A percentile compares a stretch with the other conserved stretches of the same genome.
phyloP scores from a whole-genome alignment of 2,329 filamentous ascomycete species.

The Exophiala bonariae region DNA sequence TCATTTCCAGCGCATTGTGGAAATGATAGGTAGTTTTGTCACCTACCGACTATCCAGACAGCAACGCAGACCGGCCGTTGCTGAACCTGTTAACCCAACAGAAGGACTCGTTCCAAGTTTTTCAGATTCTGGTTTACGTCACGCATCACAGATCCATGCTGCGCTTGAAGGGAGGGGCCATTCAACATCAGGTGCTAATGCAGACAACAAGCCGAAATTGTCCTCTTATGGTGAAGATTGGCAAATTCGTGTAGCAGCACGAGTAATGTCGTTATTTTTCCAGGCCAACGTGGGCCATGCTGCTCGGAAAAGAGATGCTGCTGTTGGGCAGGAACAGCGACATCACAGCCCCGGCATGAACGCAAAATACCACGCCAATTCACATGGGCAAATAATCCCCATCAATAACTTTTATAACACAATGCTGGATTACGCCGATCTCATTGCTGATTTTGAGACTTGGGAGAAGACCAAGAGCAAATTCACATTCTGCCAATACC shows the following conservation, averaged over 20 bases:
- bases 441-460: conserved; percentile 80
- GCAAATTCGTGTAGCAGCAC: conserved; percentile 80
- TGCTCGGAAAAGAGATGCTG: conserved; percentile 39
- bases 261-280: conserved; percentile 78
- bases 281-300: conserved; percentile 68
- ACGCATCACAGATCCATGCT: conserved; percentile 69
- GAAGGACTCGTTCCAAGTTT: conserved; percentile 73
- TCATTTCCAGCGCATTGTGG: conserved; percentile 72
- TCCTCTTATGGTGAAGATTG: conserved; percentile 78
- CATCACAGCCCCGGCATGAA: conserved; percentile 40
- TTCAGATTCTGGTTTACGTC: conserved; percentile 60
- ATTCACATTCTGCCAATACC: conserved; percentile 90
- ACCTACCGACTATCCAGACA: conserved; percentile 75
- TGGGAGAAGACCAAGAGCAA: conserved; percentile 76
- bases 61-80: conserved; percentile 54
- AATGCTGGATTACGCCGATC: conserved; percentile 80
- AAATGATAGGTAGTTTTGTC: conserved; percentile 75
- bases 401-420: conserved; percentile 87
- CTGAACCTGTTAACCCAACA: conserved; percentile 60
- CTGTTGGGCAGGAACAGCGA: conserved; percentile 29
- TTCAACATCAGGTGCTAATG: conserved; percentile 57
- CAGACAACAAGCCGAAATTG: conserved; percentile 46
- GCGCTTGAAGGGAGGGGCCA: conserved; percentile 59
- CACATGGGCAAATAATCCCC: conserved; percentile 67
- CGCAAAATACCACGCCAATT: conserved; percentile 44